A percentile compares a stretch with the other conserved stretches of the same genome.
Evolutionary conservation across 768 basidiomycete species (phyloP).

Genomic region (Boletus vinaceobasis): DNA sequence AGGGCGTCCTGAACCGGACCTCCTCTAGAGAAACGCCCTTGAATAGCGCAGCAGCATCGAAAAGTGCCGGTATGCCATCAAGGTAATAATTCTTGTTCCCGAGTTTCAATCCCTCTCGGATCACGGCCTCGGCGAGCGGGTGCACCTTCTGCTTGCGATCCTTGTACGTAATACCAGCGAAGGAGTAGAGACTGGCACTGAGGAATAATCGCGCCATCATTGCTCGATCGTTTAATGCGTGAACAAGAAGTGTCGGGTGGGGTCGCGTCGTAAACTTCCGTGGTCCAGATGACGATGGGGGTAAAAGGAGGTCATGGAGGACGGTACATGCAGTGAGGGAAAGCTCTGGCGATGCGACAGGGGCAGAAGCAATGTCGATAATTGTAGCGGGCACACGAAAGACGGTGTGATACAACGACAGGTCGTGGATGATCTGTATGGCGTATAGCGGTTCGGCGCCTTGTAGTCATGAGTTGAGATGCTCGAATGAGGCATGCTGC

Average conservation of each 20-base stretch:
- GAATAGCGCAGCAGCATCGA: conserved; percentile 47
- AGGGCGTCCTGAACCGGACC: conserved; percentile 35
- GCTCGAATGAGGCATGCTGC: neutral
- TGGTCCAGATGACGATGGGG: conserved; percentile 11
- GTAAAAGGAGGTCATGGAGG: conserved; percentile 47
- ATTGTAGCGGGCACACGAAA: conserved; percentile 55
- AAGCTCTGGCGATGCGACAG: conserved; percentile 35
- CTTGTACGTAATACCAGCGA: conserved; percentile 50
- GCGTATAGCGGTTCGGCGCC: conserved; percentile 73
- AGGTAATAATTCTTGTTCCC: conserved; percentile 74
- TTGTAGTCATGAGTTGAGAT: conserved; percentile 28
- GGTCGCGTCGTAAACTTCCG: conserved; percentile 15
- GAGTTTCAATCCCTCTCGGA: conserved; percentile 83
- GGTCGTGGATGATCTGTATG: conserved; percentile 67
- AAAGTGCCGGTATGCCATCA: conserved; percentile 70
- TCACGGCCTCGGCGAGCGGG: conserved; percentile 60
- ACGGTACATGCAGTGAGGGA: conserved; percentile 59
- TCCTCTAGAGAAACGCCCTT: conserved; percentile 29
- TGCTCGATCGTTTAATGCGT: conserved; percentile 26
- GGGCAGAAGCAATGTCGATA: conserved; percentile 42
- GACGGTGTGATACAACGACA: conserved; percentile 67
- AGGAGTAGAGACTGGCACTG: conserved; percentile 74
- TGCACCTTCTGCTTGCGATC: conserved; percentile 63
- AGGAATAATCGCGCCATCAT: conserved; percentile 67
- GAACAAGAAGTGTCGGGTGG: conserved; percentile 40